phyloP scores from a whole-genome alignment of 192 early-diverging fungal genomes.

The Entomortierella beljakovae region DNA sequence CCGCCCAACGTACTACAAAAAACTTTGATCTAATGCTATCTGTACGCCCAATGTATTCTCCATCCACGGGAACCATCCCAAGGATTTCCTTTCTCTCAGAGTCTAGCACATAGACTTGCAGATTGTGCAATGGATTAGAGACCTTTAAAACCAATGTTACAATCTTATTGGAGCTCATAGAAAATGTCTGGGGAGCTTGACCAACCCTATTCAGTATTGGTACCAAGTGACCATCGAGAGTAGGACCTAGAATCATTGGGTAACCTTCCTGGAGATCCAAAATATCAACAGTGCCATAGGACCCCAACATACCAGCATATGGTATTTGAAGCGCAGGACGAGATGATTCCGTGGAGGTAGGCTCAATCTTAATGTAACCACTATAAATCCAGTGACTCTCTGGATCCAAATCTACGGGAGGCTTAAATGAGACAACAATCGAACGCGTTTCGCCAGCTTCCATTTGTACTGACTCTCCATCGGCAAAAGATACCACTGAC shows the following conservation, averaged over 20 bases:
- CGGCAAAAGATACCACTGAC: constrained; percentile 40
- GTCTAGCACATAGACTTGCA: constrained; percentile 26
- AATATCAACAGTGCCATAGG: constrained; percentile 39
- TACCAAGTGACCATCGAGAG: constrained; percentile 9
- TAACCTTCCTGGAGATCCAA: constrained; percentile 28
- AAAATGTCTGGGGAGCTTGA: constrained; percentile 1
- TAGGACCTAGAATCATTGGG: constrained; percentile 28
- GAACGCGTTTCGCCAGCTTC: constrained; percentile 23
- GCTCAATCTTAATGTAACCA: constrained; percentile 13
- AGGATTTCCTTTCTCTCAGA: background rate
- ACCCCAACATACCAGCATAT: constrained; percentile 50
- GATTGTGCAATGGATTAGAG: constrained; percentile 32
- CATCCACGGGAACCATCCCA: constrained; percentile 23
- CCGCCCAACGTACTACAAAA: constrained; percentile 16
- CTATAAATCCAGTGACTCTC: constrained; percentile 38
- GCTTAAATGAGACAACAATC: constrained; percentile 50
- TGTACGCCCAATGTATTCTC: constrained; percentile 36
- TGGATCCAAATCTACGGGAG: constrained; percentile 36
- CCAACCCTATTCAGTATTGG: constrained; percentile 9
- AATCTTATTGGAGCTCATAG: constrained; percentile 18
- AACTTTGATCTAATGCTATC: constrained; percentile 34
- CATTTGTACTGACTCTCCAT: constrained; percentile 14
- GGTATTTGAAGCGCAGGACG: constrained; percentile 33
- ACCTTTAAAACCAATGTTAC: constrained; percentile 25
- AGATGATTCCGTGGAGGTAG: background rate